A percentile compares a stretch with the other conserved stretches of the same genome.
Evolutionary conservation across 371 early-diverging fungal genomes (phyloP).

Genomic region (Mortierella sp.): DNA sequence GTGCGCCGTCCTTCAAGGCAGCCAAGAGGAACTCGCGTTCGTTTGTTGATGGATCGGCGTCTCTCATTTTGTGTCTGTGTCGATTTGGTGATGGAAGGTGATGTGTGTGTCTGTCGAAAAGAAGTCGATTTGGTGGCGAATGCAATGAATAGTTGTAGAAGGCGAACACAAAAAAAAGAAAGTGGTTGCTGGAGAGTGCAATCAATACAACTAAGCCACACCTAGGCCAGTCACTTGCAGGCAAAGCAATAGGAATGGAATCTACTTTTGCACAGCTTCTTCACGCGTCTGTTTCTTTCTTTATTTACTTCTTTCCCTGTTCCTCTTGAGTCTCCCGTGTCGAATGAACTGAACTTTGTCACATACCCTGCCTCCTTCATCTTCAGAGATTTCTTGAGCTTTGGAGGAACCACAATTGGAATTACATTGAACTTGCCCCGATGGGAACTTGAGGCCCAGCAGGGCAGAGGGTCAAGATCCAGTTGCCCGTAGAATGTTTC

Average conservation of each 20-base stretch:
- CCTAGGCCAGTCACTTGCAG: not conserved
- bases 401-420: not conserved
- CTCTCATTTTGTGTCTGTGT: slow-evolving; percentile 34
- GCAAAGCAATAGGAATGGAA: not conserved
- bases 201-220: slow-evolving; percentile 3
- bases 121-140: not conserved
- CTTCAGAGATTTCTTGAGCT: not conserved
- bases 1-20: slow-evolving; percentile 74
- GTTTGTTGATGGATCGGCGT: slow-evolving; percentile 72
- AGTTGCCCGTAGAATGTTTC: slow-evolving; percentile 68
- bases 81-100: slow-evolving; percentile 8
- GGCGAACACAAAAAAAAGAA: slow-evolving; percentile 1
- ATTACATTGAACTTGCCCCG: slow-evolving; percentile 54
- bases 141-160: not conserved
- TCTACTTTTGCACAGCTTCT: no score
- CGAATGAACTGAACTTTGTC: not conserved
- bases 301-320: not conserved
- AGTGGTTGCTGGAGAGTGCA: not conserved
- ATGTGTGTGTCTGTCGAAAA: not conserved
- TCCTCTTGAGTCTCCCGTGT: not conserved
- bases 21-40: slow-evolving; percentile 76
- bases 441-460: slow-evolving; percentile 45
- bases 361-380: not conserved
- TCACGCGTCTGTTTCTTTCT: not conserved
- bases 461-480: slow-evolving; percentile 57